Base-by-base conservation (phyloP, 768 basidiomycete genomes). In the Amanita pseudoporphyria region DNA sequence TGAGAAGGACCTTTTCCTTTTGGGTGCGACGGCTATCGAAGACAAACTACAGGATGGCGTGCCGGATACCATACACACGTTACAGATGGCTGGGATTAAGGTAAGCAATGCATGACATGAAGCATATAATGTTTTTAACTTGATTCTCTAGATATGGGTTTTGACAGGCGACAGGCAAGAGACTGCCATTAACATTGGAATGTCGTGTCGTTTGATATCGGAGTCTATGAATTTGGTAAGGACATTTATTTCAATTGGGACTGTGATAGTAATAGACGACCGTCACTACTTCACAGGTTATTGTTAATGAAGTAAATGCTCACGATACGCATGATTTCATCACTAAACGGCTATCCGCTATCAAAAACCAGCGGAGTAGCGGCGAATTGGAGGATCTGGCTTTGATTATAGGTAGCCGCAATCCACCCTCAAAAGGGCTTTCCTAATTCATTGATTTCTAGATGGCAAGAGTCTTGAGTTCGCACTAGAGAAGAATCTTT, bases 1-100 rank as follows among this genome's bases (percentile, higher is more conserved):
- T 56, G 96, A 99, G 70, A 87, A 87, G 58, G 92, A 99, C 53
- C 72, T 99, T 57, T 84, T 89, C 59, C 62, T 99, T 14, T 76
- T 99, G 14, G 96, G 96, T 3, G 96, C 96, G 21, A 98, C 96
- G 2, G 96, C 96, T 14, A 93, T 99, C 59, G 96, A 99, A 64
- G 96, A 99, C 65, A 98, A 96, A 65, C 71, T 99, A 12, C 96
- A 99, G 62, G 96, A 99, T 46, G 96, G 96, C 35, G 96, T 99
- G 3, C 96, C 96, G 0, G 96, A 99, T 59, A 84, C 96, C 5
- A 99, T 98, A 43, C 94, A 98, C 62, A 97, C 94, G 0, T 66
- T 99, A 40, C 96, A 99, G 59, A 90, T 89, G 78, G 96, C 96
- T 32, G 96, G 96, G 2, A 96, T 99, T 67, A 99, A 98, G 77